Conservation (phyloP, 768 basidiomycete species). For the Tulasnella sp. region DNA sequence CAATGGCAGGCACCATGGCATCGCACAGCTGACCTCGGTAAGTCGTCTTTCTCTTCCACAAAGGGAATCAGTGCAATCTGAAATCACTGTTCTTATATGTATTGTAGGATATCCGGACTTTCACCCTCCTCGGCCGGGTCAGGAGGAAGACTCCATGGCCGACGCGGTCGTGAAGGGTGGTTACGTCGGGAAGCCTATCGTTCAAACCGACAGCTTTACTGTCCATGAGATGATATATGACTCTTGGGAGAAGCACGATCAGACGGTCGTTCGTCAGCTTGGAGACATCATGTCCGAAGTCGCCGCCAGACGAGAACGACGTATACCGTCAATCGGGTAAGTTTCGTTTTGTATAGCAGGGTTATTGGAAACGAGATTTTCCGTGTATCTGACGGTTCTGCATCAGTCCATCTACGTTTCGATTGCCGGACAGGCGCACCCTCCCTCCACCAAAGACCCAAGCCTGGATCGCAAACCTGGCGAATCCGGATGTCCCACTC, state of each 20-base stretch:
- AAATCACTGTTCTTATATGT: neutral
- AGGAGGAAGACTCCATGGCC: constrained; percentile 65
- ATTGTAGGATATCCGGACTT: constrained; percentile 61
- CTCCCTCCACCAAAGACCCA: constrained; percentile 68
- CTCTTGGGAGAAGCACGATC: constrained; percentile 40
- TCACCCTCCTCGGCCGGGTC: constrained; percentile 60
- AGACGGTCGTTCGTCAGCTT: constrained; percentile 51
- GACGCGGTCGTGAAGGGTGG: constrained; percentile 57
- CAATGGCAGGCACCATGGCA: constrained; percentile 63
- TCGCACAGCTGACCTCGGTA: constrained; percentile 58
- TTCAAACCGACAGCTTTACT: constrained; percentile 17
- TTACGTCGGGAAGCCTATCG: constrained; percentile 32
- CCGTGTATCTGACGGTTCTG: neutral
- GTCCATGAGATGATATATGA: constrained; percentile 19
- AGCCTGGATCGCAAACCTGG: constrained; percentile 74
- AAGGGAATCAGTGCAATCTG: neutral
- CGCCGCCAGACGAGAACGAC: constrained; percentile 51
- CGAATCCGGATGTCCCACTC: constrained; percentile 69
- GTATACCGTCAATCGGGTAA: constrained; percentile 51
- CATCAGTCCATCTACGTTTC: constrained; percentile 53
- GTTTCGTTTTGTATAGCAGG: constrained; percentile 24
- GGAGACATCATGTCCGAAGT: constrained; percentile 58
- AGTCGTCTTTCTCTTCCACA: constrained; percentile 19
- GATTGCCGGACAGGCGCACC: constrained; percentile 73
- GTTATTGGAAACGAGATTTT: neutral